phyloP scores from a whole-genome alignment of 75 land plant genomes.

The Chamaecyparis obtusa region DNA sequence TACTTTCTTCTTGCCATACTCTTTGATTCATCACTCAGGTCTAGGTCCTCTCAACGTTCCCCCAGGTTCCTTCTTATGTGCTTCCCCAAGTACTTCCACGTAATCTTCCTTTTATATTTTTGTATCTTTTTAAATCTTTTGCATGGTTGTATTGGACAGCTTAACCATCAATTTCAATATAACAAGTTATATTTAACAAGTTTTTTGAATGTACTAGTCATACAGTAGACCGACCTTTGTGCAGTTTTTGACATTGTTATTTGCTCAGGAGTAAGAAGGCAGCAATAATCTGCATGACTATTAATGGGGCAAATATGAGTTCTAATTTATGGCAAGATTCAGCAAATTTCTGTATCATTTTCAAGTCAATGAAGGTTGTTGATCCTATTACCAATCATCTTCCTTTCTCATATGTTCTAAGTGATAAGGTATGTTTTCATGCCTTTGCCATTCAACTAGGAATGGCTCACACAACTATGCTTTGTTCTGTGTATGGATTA shows the following conservation, averaged over 20 bases:
- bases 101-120: background rate
- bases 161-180: background rate
- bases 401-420: conserved; percentile 15
- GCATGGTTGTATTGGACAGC: background rate
- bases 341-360: conserved; percentile 13
- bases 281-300: conserved; percentile 22
- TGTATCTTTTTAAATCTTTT: background rate
- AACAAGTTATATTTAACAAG: background rate
- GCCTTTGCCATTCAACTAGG: background rate
- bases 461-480: background rate
- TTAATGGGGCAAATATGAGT: conserved; percentile 20
- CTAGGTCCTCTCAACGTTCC: background rate
- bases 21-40: background rate
- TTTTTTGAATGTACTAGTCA: background rate
- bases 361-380: conserved; percentile 34
- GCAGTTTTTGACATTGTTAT: background rate
- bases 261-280: conserved; percentile 23
- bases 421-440: conserved; percentile 13
- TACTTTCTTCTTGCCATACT: background rate
- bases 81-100: background rate
- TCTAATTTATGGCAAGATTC: conserved; percentile 43
- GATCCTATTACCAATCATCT: conserved; percentile 23
- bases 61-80: background rate
- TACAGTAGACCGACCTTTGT: background rate
- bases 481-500: background rate